Evolutionary conservation across 306 rosid genomes (phyloP), one percentile per base, ranked within the genome.

Genomic region (Inga leiocalycina): DNA sequence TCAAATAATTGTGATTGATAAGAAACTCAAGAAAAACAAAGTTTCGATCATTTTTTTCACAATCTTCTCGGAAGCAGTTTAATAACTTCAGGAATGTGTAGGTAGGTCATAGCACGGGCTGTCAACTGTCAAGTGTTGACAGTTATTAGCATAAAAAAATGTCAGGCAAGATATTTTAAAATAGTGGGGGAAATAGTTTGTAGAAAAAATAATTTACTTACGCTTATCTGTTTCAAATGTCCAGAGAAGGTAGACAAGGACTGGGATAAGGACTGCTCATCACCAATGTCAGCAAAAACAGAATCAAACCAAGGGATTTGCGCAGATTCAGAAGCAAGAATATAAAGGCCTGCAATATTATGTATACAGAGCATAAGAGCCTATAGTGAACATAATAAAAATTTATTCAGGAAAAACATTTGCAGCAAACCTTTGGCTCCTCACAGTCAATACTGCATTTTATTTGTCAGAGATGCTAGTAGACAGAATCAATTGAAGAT

Each of bases 231-330:
- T 69, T 88, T 93, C 90, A 96, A 82, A 85, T 93, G 97, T 83
- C 98, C 98, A 22, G 99, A 96, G 88, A 96, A 96, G n/a, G 99
- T 93, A 76, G 99, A 96, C 76, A 96, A 75, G 49, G 97, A 93
- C 81, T 93, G 99, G 67, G 98, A 89, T 49, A 96, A 81, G 80
- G 97, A 96, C 89, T 92, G 98, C 86, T 93, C 99, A 81, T 93
- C 99, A 66, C 97, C 98, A 81, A 96, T 93, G 88, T 96, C 97
- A 80, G 99, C 98, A 87, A 92, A 88, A 68, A 96, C 92, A 80
- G 89, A 89, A 92, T 96, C 98, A 89, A 93, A 93, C 98, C 98
- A 96, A 81, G 99, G 99, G 83, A 96, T 90, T 86, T 90, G 91
- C 9, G 73, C 92, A 46, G 99, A 94, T 84, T 93, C 98, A 44